phyloP scores from a whole-genome alignment of 106 monocot species.

The Platanthera guangdongensis region DNA sequence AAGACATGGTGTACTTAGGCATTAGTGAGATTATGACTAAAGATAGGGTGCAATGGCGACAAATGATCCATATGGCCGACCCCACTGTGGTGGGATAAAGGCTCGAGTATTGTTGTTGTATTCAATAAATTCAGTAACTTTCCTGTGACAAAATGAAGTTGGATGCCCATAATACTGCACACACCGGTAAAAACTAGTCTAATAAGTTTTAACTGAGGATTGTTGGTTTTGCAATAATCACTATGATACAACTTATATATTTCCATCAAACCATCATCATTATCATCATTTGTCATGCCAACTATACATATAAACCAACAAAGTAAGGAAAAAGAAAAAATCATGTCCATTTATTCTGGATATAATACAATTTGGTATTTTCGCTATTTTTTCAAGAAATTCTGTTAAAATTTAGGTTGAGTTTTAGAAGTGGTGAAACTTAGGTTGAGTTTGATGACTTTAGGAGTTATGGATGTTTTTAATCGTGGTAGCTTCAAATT shows the following conservation, averaged over 20 bases:
- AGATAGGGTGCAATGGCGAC: too few species aligned
- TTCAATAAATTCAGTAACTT: background rate
- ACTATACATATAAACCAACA: background rate
- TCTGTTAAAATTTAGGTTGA: background rate
- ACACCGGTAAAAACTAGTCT: background rate
- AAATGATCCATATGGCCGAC: too few species aligned
- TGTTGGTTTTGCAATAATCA: background rate
- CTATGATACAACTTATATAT: background rate
- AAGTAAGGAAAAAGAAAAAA: too few species aligned
- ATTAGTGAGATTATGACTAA: too few species aligned
- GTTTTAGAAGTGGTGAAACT: background rate
- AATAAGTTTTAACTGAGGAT: background rate
- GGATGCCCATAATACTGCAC: background rate
- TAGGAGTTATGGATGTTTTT: background rate
- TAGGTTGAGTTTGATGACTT: background rate
- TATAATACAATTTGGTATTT: background rate
- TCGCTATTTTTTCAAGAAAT: background rate
- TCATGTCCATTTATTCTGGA: background rate
- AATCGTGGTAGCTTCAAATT: background rate
- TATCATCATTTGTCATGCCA: background rate
- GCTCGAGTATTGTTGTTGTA: too few species aligned
- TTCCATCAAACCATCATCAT: background rate
- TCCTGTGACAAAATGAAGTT: background rate
- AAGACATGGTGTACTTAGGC: too few species aligned
- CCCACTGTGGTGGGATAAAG: too few species aligned